Base-by-base conservation (phyloP, 768 basidiomycete genomes). In the Sutorius australiensis region DNA sequence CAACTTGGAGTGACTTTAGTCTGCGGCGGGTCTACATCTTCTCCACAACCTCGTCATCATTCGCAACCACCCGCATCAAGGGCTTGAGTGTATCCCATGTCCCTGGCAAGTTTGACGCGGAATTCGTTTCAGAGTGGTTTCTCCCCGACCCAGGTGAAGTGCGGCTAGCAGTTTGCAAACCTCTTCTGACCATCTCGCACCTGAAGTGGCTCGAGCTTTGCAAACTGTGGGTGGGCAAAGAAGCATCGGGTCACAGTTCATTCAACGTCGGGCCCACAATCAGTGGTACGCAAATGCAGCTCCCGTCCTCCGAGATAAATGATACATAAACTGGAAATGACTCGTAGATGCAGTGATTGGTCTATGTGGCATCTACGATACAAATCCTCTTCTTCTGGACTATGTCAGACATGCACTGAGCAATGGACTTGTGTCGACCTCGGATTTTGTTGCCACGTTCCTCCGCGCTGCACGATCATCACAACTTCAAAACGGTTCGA, bases 41-140 rank as follows among this genome's bases (percentile, higher is more conserved):
- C 46, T 33, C 41, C 39, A 50, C 54, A 28, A 39, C 52, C 0
- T 28, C 42, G 0, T 24, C 14, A 34, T 27, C 16, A 19, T 33
- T 32, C 9, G 21, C 46, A 13, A 43, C 17, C 24, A 43, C 37
- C 8, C 2, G 17, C 39, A 32, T 17, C 8, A n/a, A 43, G 34
- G 37, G 30, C 3, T 17, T 9, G 33, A 47, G 39, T 17, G 38
- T 5, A 39, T 33, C 7, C 33, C 42, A 89, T 89, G 87, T 86
- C 86, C 34, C 65, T 90, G 36, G 77, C 77, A 34, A 86, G 81
- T 51, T 69, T 91, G 41, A 87, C 88, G 14, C 75, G 84, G 52
- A 89, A 89, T 66, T 80, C 84, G 36, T 89, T 87, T 55, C 83
- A 88, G 60, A 81, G 78, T 62, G 87, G 88, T 7, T 68, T 89